phyloP scores from a whole-genome alignment of 768 basidiomycete genomes.

The Vararia minispora region DNA sequence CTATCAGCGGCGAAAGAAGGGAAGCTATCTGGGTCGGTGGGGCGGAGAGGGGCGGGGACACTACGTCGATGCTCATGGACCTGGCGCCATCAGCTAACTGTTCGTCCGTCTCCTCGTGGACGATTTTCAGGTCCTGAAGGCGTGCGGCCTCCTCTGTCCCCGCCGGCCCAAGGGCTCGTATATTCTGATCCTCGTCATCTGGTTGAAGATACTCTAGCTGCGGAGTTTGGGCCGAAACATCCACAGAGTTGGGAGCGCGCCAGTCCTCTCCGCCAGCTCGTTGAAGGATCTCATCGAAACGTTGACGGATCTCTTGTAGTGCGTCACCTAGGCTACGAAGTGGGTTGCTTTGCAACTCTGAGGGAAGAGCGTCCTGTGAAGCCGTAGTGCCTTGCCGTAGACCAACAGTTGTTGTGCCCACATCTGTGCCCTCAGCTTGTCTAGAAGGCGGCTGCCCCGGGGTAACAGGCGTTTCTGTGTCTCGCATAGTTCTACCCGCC shows the following conservation, averaged over 20 bases:
- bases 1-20: constrained; percentile 20
- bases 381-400: constrained; percentile 33
- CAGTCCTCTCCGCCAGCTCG: too few relatives aligned
- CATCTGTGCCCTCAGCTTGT: constrained; percentile 1
- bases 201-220: constrained; percentile 72
- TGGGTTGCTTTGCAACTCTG: constrained; percentile 32
- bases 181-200: constrained; percentile 55
- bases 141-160: constrained; percentile 75
- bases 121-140: constrained; percentile 68
- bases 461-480: too few relatives aligned
- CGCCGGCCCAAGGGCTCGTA: constrained; percentile 86
- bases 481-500: too few relatives aligned
- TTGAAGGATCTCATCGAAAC: constrained; percentile 79
- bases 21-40: constrained; percentile 13
- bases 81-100: constrained; percentile 16
- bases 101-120: constrained; percentile 40
- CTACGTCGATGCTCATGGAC: constrained; percentile 42
- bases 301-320: constrained; percentile 67
- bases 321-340: constrained; percentile 78
- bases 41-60: constrained; percentile 11
- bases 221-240: constrained; percentile 28
- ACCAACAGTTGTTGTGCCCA: constrained; percentile 27
- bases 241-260: constrained; percentile 24
- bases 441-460: too few relatives aligned
- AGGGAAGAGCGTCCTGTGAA: constrained; percentile 17